Conservation (phyloP, 768 basidiomycete species). For the Collybiopsis confluens region DNA sequence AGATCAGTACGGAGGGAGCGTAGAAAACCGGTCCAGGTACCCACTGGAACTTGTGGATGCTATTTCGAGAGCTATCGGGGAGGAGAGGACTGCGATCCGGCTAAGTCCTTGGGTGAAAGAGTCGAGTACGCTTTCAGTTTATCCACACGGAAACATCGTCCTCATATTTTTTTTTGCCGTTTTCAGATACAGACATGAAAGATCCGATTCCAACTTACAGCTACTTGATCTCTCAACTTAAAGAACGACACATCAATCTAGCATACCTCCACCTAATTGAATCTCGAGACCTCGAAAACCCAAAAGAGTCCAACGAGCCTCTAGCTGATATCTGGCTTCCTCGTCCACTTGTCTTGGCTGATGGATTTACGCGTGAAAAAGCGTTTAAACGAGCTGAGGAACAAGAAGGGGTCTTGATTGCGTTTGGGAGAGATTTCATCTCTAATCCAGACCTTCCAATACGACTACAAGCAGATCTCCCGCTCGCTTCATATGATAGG, state of each 20-base stretch:
- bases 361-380: conserved; percentile 25
- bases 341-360: conserved; percentile 24
- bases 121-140: conserved; percentile 21
- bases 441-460: conserved; percentile 31
- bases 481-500: conserved; percentile 16
- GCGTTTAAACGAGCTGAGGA: conserved; percentile 24
- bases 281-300: conserved; percentile 16
- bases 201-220: conserved; percentile 42
- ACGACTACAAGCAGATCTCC: conserved; percentile 19
- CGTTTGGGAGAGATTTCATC: conserved; percentile 32
- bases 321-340: conserved; percentile 28
- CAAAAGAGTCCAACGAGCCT: conserved; percentile 20
- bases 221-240: conserved; percentile 37
- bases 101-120: conserved; percentile 35
- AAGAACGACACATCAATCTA: conserved; percentile 29
- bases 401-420: conserved; percentile 19
- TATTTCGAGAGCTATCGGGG: conserved; percentile 36
- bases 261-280: conserved; percentile 42
- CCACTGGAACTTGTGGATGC: conserved; percentile 37
- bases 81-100: conserved; percentile 37
- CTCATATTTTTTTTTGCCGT: conserved; percentile 8
- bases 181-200: conserved; percentile 32
- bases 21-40: conserved; percentile 46
- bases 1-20: conserved; percentile 48
- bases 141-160: no score